Conservation (phyloP, 257 asterid genomes). For the Solanum arcanum region DNA sequence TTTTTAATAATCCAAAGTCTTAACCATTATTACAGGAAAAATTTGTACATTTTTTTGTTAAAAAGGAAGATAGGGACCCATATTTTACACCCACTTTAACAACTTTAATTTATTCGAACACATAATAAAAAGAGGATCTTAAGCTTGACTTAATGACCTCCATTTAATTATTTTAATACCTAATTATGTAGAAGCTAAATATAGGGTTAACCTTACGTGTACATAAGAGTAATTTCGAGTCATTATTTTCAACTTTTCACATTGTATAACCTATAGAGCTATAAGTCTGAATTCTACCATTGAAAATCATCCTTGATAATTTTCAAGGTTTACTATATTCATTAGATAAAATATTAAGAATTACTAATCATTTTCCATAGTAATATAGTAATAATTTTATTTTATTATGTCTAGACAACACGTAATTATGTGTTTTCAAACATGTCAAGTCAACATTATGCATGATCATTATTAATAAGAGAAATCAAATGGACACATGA, state of each 20-base stretch:
- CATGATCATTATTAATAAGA: neutral
- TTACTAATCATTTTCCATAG: neutral
- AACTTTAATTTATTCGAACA: constrained; percentile 8
- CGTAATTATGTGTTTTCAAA: neutral
- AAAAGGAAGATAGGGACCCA: constrained; percentile 6
- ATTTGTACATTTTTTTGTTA: neutral
- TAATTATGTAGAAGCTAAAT: neutral
- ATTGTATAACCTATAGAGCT: neutral
- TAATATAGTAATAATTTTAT: neutral
- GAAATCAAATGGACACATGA: neutral
- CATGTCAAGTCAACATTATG: neutral
- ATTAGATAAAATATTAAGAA: neutral
- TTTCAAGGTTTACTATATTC: neutral
- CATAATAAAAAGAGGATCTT: neutral
- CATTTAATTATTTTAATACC: neutral
- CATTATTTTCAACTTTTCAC: neutral
- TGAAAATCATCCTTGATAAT: neutral
- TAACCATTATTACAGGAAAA: neutral
- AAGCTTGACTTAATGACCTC: neutral
- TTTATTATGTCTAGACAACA: neutral
- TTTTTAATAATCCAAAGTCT: neutral
- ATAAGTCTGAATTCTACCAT: neutral
- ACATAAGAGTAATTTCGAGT: neutral
- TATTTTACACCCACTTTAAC: constrained; percentile 15
- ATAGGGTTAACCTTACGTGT: neutral